Percentiles rank a stretch among this genome's conserved stretches.
Conservation (phyloP, 805 yeast species). For the Saturnispora saitoi region DNA sequence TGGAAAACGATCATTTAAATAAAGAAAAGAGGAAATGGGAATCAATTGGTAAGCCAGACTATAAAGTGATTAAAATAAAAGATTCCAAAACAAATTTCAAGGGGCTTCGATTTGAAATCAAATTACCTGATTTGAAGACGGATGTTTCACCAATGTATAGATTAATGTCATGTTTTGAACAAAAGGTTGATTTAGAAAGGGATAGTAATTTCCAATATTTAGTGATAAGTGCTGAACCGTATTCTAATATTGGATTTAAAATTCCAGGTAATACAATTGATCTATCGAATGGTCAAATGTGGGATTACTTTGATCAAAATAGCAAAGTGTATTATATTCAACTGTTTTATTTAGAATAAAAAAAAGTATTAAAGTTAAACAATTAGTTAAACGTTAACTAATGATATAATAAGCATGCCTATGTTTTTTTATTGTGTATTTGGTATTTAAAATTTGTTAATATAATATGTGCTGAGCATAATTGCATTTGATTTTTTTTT, state of each 20-base stretch:
- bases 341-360: slow-evolving; percentile 39
- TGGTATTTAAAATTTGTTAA: not conserved
- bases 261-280: slow-evolving; percentile 56
- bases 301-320: slow-evolving; percentile 72
- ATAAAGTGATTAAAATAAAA: slow-evolving; percentile 57
- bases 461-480: no score
- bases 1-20: slow-evolving; percentile 12
- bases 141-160: slow-evolving; percentile 56
- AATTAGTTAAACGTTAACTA: no score
- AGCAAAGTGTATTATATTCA: slow-evolving; percentile 63
- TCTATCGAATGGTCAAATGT: slow-evolving; percentile 34
- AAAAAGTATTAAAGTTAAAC: not conserved
- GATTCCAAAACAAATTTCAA: slow-evolving; percentile 47
- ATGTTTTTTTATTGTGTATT: no score
- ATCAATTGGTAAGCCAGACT: slow-evolving; percentile 69
- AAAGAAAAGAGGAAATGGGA: slow-evolving; percentile 37
- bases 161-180: slow-evolving; percentile 72
- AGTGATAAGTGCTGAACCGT: slow-evolving; percentile 83
- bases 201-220: slow-evolving; percentile 57
- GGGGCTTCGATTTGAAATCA: slow-evolving; percentile 61
- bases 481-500: no score
- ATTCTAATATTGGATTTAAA: slow-evolving; percentile 69
- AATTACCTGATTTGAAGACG: slow-evolving; percentile 39
- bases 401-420: no score
- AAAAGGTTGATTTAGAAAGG: slow-evolving; percentile 32